These are phyloP conservation scores for Dryas octopetala DNA, from an alignment of 306 rosid genomes.

Conservation along the genomic window DNA sequence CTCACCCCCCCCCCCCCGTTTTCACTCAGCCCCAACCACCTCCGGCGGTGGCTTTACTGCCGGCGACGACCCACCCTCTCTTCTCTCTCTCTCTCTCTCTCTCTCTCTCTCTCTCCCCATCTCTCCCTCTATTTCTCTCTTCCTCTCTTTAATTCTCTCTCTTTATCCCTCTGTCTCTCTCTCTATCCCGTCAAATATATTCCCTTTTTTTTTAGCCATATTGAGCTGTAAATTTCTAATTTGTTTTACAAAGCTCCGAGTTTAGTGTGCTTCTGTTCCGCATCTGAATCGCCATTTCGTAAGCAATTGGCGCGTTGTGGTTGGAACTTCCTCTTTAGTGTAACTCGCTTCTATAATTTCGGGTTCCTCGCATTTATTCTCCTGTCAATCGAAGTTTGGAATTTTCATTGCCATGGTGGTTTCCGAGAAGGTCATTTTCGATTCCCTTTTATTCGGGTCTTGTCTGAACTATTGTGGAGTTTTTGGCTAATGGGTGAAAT, in stretches of 20 bases:
- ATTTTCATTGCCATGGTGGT: conserved; percentile 24
- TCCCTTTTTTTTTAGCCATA: neutral
- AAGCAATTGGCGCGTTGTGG: conserved; percentile 22
- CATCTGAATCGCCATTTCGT: conserved; percentile 26
- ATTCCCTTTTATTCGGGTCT: conserved; percentile 3
- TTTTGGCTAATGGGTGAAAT: conserved; percentile 5
- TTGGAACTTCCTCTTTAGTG: conserved; percentile 11
- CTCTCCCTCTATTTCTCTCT: too few species aligned
- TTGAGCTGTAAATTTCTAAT: neutral
- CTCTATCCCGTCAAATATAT: neutral
- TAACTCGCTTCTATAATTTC: conserved; percentile 9
- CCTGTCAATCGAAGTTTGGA: conserved; percentile 1
- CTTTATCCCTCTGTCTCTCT: too few species aligned
- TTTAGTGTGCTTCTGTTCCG: conserved; percentile 14
- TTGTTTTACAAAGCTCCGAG: neutral
- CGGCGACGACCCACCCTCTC: too few species aligned
- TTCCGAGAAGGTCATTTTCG: conserved; percentile 28
- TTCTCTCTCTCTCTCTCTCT: too few species aligned
- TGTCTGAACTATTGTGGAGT: neutral
- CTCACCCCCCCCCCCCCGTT: too few species aligned
- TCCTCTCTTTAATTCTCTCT: too few species aligned
- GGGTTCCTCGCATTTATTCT: conserved; percentile 13
- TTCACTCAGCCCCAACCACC: too few species aligned
- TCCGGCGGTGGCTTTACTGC: too few species aligned
- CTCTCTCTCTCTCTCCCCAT: too few species aligned